A percentile compares a stretch with the other conserved stretches of the same genome.
phyloP scores from a whole-genome alignment of 2,329 filamentous ascomycete genomes.

The Calcarisporium arbuscula region DNA sequence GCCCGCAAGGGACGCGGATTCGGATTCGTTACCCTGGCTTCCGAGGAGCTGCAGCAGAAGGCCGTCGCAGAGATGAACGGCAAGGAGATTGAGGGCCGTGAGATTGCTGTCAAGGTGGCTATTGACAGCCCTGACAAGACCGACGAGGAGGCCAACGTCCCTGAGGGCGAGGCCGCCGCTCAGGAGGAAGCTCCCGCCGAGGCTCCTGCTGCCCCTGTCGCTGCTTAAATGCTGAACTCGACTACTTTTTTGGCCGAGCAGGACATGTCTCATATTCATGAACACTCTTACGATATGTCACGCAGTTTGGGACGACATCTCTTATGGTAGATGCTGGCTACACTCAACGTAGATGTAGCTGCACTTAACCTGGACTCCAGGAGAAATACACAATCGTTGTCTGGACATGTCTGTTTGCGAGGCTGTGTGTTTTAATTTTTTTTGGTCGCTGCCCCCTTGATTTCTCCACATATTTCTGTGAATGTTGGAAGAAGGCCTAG shows the following conservation, averaged over 20 bases:
- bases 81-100: constrained; percentile 96
- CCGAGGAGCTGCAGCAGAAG: constrained; percentile 95
- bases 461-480: too few species aligned
- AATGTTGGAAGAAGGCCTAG: too few species aligned
- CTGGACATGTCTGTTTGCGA: too few species aligned
- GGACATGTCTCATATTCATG: constrained; percentile 19
- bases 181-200: constrained; percentile 29
- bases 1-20: constrained; percentile 98
- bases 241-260: constrained; percentile 17
- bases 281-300: constrained; percentile 33
- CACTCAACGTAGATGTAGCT: constrained; percentile 19
- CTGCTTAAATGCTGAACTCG: constrained; percentile 23
- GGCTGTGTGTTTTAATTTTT: too few species aligned
- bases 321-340: constrained; percentile 29
- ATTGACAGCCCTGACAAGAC: constrained; percentile 99
- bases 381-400: constrained; percentile 19
- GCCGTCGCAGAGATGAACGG: constrained; percentile 98
- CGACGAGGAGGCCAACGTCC: constrained; percentile 70
- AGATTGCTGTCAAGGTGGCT: constrained; percentile 99
- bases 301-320: constrained; percentile 32
- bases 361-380: constrained; percentile 18
- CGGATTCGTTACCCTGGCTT: constrained; percentile 92
- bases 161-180: constrained; percentile 36
- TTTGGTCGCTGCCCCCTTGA: too few species aligned
- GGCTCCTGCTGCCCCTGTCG: constrained; percentile 16